Conservation (phyloP, 2,329 filamentous ascomycete genomes). For the Colletotrichum sp. region DNA sequence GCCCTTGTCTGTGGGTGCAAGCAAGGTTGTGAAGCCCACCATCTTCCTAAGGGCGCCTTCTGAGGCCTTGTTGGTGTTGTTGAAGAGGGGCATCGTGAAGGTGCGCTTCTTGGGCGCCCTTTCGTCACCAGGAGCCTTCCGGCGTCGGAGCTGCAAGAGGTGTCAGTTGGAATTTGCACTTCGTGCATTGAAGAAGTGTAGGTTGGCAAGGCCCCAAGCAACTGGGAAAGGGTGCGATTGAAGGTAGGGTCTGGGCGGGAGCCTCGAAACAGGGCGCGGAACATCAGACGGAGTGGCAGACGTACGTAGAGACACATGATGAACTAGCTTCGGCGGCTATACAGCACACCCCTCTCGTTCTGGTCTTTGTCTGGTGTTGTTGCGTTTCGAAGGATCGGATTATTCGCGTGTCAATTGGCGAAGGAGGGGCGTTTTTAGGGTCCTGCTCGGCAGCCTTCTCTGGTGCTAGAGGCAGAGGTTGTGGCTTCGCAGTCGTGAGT, state of each 20-base stretch:
- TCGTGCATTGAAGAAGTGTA: neutral
- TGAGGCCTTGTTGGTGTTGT: conserved; percentile 36
- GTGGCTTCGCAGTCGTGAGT: conserved; percentile 1
- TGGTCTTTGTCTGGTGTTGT: neutral
- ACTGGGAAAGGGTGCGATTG: neutral
- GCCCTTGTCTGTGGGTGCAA: conserved; percentile 31
- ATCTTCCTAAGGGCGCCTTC: conserved; percentile 34
- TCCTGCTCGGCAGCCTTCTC: conserved; percentile 6
- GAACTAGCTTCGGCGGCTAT: neutral
- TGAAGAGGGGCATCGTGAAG: conserved; percentile 45
- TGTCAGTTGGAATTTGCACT: neutral
- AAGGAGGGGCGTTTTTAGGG: neutral
- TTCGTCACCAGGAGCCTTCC: neutral
- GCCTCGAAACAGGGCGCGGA: neutral
- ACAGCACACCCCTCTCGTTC: neutral
- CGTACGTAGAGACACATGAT: conserved; percentile 21
- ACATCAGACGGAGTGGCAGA: neutral
- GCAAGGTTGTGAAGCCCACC: conserved; percentile 36
- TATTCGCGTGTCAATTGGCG: neutral
- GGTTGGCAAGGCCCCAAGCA: neutral
- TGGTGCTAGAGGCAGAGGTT: neutral
- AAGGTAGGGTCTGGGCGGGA: neutral
- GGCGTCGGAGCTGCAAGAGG: conserved; percentile 13
- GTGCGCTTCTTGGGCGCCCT: conserved; percentile 30
- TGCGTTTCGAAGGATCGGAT: neutral